These are phyloP conservation scores for Leucosporidium yakuticum DNA, from an alignment of 768 basidiomycete genomes.

Conservation along the genomic window DNA sequence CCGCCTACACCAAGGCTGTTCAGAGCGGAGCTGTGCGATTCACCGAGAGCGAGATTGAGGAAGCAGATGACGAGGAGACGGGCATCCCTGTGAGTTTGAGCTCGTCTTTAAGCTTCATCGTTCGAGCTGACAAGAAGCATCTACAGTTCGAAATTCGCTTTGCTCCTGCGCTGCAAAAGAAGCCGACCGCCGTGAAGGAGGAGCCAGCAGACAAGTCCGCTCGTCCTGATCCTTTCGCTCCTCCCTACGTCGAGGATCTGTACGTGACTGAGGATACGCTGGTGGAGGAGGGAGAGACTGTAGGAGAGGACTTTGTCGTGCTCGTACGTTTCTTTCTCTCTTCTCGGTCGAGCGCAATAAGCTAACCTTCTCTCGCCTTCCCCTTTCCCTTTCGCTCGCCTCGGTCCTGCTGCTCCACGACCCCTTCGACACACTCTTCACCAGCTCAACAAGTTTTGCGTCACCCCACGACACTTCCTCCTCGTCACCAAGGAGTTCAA, in stretches of 20 bases:
- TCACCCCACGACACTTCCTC: constrained; percentile 80
- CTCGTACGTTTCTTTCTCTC: constrained; percentile 49
- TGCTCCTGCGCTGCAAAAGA: constrained; percentile 78
- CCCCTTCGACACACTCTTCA: not conserved
- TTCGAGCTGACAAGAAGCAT: not conserved
- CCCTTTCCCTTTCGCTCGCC: too few relatives aligned
- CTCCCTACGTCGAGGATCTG: constrained; percentile 73
- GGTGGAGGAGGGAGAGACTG: constrained; percentile 54
- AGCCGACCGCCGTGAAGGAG: constrained; percentile 50
- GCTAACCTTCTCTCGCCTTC: too few relatives aligned
- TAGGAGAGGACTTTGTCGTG: constrained; percentile 59
- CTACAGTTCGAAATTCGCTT: constrained; percentile 74
- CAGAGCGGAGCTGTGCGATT: constrained; percentile 4
- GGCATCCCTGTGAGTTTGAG: constrained; percentile 20
- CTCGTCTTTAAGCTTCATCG: not conserved
- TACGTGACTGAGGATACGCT: constrained; percentile 63
- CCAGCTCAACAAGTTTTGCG: constrained; percentile 79
- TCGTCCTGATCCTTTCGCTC: constrained; percentile 67
- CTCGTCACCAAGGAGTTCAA: constrained; percentile 74
- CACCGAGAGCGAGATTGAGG: constrained; percentile 18
- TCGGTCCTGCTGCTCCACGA: not conserved
- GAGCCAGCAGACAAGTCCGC: constrained; percentile 40
- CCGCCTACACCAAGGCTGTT: constrained; percentile 12
- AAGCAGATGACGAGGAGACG: constrained; percentile 23
- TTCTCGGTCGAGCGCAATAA: too few relatives aligned